Conservation (phyloP, 495 filamentous ascomycete genomes). For the Aspergillus affinis region DNA sequence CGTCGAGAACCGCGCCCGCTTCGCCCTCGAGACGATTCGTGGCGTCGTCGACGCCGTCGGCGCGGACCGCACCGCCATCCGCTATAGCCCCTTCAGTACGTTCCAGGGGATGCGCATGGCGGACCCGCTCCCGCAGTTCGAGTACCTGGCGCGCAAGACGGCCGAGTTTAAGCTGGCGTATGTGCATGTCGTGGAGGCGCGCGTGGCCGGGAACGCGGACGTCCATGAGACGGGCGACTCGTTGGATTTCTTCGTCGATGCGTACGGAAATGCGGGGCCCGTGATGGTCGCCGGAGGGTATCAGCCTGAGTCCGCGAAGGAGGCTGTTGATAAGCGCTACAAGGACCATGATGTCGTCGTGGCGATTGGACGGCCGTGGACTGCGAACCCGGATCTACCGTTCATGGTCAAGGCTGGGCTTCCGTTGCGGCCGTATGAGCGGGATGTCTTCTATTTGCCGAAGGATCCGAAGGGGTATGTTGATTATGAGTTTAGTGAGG, state of each 20-base stretch:
- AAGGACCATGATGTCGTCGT: constrained; percentile 48
- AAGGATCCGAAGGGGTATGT: constrained; percentile 57
- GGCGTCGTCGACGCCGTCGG: constrained; percentile 63
- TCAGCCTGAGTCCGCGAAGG: constrained; percentile 37
- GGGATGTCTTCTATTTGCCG: constrained; percentile 57
- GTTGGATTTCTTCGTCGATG: constrained; percentile 42
- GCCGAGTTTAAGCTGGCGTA: constrained; percentile 56
- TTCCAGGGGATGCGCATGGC: constrained; percentile 67
- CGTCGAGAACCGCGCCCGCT: constrained; percentile 62
- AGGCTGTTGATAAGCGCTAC: constrained; percentile 50
- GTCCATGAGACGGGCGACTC: constrained; percentile 47
- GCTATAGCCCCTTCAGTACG: constrained; percentile 57
- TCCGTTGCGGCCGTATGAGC: constrained; percentile 54
- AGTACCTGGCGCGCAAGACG: constrained; percentile 49
- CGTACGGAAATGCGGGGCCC: constrained; percentile 42
- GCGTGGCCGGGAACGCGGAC: constrained; percentile 41
- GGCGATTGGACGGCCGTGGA: constrained; percentile 64
- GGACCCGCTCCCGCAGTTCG: constrained; percentile 61
- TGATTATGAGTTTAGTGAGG: constrained; percentile 52
- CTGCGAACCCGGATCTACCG: constrained; percentile 67
- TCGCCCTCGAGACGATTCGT: constrained; percentile 59
- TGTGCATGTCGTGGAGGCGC: constrained; percentile 58
- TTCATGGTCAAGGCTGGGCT: constrained; percentile 58
- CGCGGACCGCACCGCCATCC: constrained; percentile 53
- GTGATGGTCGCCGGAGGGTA: constrained; percentile 61